Evolutionary conservation across 2,329 filamentous ascomycete species (phyloP), one percentile per base, ranked within the genome.

Genomic region (Podosphaera xanthii): DNA sequence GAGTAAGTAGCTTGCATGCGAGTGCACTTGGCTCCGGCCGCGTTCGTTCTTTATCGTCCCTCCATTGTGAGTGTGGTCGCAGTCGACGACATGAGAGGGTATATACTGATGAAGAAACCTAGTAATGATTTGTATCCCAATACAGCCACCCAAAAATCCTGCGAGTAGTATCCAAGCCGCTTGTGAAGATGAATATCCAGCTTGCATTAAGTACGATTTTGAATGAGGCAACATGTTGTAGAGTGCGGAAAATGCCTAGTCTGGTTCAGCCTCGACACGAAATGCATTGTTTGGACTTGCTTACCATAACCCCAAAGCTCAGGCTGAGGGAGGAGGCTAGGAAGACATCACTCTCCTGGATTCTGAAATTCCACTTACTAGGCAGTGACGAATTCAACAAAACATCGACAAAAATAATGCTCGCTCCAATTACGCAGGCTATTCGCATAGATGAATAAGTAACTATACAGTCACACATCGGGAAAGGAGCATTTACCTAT

Each of bases 241-340:
- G 36, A 97, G 73, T 0, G 91, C 83, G 42, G 90, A 95, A 71
- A 95, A 96, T 48, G 95, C 78, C 89, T 95, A 66, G 36, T 30
- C 60, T 46, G 14, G 4, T 65, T 33, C 62, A 62, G 57, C 61
- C 58, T 35, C 55, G 12, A 14, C 5, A 10, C 35, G 14, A 9
- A 30, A 34, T 14, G 33, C 10, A 3, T 22, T 4, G 35, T 31
- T 34, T n/a, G 2, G 52, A n/a, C 40, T 59, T 33, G 69, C 80
- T 64, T 71, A 95, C 90, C 89, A 98, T 94, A 53, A 97, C 90
- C 50, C 92, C 91, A 65, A 95, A 95, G 69, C 89, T 96, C 63
- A 98, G 73, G 71, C 90, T 95, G 61, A 97, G 73, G 0, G 91
- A 96, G 31, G 83, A 82, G 0, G 90, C 90, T 3, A 96, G 76